These are phyloP conservation scores for Chrysoporthe austroafricana DNA, from an alignment of 2,329 filamentous ascomycete genomes.

Conservation along the genomic window DNA sequence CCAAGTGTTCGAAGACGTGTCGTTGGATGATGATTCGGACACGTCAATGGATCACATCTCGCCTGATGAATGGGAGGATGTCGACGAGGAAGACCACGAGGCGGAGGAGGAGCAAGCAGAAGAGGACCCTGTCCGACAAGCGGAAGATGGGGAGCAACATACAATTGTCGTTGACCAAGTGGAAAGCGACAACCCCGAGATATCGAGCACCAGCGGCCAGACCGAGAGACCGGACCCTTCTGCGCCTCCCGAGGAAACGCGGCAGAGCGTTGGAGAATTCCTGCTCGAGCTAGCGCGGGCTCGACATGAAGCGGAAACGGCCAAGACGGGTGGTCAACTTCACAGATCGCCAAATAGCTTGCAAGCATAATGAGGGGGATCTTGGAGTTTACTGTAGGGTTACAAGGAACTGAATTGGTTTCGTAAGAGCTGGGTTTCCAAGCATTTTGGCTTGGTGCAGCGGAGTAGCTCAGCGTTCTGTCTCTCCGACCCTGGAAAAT, in stretches of 20 bases:
- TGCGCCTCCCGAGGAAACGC: not conserved
- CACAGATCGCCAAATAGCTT: not conserved
- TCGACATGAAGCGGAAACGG: not conserved
- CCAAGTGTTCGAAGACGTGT: conserved; percentile 26
- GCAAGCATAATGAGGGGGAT: not conserved
- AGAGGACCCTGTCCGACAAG: conserved; percentile 26
- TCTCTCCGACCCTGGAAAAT: conserved; percentile 7
- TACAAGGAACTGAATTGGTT: conserved; percentile 21
- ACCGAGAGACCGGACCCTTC: not conserved
- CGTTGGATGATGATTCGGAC: conserved; percentile 22
- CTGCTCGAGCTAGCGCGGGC: not conserved
- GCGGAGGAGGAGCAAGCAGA: conserved; percentile 7
- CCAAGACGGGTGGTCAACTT: not conserved
- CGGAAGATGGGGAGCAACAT: conserved; percentile 20
- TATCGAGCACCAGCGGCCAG: not conserved
- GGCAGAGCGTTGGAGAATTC: not conserved
- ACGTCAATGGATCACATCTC: conserved; percentile 17
- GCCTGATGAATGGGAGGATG: conserved; percentile 27
- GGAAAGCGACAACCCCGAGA: conserved; percentile 12
- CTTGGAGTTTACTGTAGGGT: conserved; percentile 22
- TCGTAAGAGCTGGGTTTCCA: conserved; percentile 21
- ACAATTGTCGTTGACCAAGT: conserved; percentile 21
- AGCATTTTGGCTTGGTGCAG: conserved; percentile 14
- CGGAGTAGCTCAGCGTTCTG: conserved; percentile 9
- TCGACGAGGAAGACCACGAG: conserved; percentile 7